phyloP scores from a whole-genome alignment of 2,329 filamentous ascomycete genomes.

The Davidsoniella virescens region DNA sequence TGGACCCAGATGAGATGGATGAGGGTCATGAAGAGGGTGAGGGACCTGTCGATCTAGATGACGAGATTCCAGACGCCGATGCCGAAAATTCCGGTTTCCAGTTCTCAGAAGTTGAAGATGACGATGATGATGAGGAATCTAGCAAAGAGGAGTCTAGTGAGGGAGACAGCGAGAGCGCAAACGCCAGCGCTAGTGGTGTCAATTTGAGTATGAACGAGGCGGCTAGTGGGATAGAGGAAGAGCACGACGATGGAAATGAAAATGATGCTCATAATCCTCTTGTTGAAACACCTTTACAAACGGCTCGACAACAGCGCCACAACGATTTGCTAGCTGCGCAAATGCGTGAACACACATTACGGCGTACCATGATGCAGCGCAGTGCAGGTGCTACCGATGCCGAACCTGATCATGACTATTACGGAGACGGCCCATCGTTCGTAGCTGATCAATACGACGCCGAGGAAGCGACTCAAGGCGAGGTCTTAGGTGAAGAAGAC shows the following conservation, averaged over 20 bases:
- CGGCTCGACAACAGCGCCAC: constrained; percentile 27
- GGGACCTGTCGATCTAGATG: constrained; percentile 45
- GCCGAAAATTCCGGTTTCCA: constrained; percentile 24
- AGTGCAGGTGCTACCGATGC: constrained; percentile 19
- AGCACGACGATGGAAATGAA: constrained; percentile 25
- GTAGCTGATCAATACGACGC: constrained; percentile 3
- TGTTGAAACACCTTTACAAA: constrained; percentile 17
- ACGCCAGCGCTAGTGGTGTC: not conserved
- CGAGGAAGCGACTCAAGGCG: constrained; percentile 21
- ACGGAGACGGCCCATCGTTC: constrained; percentile 31
- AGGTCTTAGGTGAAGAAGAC: constrained; percentile 48
- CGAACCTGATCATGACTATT: constrained; percentile 33
- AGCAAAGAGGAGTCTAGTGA: not conserved
- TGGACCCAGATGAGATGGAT: constrained; percentile 33
- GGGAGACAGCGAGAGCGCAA: not conserved
- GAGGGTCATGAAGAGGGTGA: constrained; percentile 39
- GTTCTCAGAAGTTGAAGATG: constrained; percentile 24
- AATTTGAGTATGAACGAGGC: not conserved
- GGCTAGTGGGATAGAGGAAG: constrained; percentile 19
- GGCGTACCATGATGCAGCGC: constrained; percentile 22
- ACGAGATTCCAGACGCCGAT: constrained; percentile 55
- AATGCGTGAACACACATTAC: constrained; percentile 45
- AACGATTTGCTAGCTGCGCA: constrained; percentile 32
- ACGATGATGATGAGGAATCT: constrained; percentile 23
- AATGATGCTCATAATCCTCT: constrained; percentile 22